phyloP scores from a whole-genome alignment of 2,329 filamentous ascomycete species.

The Colletotrichum trifolii region DNA sequence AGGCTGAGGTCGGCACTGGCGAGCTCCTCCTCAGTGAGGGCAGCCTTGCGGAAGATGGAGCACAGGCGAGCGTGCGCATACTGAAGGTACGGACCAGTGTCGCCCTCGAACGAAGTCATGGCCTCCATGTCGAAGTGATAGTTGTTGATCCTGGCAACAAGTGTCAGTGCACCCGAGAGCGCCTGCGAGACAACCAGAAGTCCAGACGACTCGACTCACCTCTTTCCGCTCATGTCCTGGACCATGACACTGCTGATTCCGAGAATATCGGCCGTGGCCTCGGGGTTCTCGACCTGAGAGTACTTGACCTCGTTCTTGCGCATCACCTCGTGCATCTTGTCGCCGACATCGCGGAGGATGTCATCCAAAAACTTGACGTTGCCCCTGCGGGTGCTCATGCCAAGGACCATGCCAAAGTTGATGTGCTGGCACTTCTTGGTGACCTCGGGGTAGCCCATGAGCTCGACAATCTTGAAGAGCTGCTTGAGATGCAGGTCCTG shows the following conservation, averaged over 20 bases:
- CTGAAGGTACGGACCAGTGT: slow-evolving; percentile 87
- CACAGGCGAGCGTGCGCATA: slow-evolving; percentile 81
- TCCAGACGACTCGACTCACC: slow-evolving; percentile 61
- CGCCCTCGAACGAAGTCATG: slow-evolving; percentile 70
- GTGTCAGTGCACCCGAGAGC: slow-evolving; percentile 36
- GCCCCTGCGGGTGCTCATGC: slow-evolving; percentile 77
- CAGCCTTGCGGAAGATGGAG: slow-evolving; percentile 70
- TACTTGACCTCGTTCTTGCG: slow-evolving; percentile 91
- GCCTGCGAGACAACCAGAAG: slow-evolving; percentile 27
- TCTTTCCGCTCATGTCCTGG: slow-evolving; percentile 96
- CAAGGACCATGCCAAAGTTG: slow-evolving; percentile 79
- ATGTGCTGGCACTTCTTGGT: slow-evolving; percentile 77
- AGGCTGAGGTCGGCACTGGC: slow-evolving; percentile 73
- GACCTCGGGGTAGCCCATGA: slow-evolving; percentile 76
- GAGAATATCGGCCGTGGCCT: slow-evolving; percentile 83
- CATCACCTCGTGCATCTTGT: slow-evolving; percentile 99
- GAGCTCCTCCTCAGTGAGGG: slow-evolving; percentile 67
- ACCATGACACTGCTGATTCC: slow-evolving; percentile 98
- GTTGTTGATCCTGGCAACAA: slow-evolving; percentile 65
- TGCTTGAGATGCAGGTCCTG: slow-evolving; percentile 80
- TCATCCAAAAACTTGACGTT: slow-evolving; percentile 81
- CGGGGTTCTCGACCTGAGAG: slow-evolving; percentile 85
- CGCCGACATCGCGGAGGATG: slow-evolving; percentile 82
- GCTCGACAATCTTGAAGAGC: slow-evolving; percentile 80
- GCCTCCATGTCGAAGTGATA: slow-evolving; percentile 75